Conservation (phyloP, 2,329 filamentous ascomycete genomes). For the Leptographium lundbergii region DNA sequence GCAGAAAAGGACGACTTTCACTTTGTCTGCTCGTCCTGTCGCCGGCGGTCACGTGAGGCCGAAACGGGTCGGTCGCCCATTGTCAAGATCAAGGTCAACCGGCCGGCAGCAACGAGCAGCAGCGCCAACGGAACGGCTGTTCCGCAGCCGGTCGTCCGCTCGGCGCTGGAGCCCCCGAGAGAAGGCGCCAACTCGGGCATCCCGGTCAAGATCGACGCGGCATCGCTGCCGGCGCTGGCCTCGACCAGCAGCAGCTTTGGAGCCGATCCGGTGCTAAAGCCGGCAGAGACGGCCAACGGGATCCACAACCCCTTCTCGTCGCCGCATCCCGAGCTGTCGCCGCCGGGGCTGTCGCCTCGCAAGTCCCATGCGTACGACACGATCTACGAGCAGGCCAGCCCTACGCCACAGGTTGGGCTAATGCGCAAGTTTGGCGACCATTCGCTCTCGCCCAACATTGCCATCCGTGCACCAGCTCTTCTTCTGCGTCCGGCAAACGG, state of each 20-base stretch:
- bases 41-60: conserved; percentile 42
- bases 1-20: conserved; percentile 79
- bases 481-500: background rate
- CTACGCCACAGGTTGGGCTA: conserved; percentile 7
- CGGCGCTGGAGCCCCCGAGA: background rate
- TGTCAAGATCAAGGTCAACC: conserved; percentile 44
- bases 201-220: conserved; percentile 4
- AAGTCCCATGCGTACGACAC: conserved; percentile 27
- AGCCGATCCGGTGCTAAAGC: background rate
- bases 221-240: background rate
- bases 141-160: conserved; percentile 11
- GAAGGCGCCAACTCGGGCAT: background rate
- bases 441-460: background rate
- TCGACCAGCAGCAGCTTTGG: background rate
- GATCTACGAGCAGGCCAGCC: conserved; percentile 21
- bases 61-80: conserved; percentile 34
- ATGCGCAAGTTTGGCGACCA: background rate
- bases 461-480: conserved; percentile 10
- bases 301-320: conserved; percentile 29
- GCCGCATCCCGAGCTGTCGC: conserved; percentile 27
- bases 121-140: background rate
- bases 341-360: conserved; percentile 27
- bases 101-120: conserved; percentile 2
- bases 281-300: conserved; percentile 15
- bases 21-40: conserved; percentile 73